Base-by-base conservation (phyloP, 768 basidiomycete genomes). In the Auriculariales sp. region DNA sequence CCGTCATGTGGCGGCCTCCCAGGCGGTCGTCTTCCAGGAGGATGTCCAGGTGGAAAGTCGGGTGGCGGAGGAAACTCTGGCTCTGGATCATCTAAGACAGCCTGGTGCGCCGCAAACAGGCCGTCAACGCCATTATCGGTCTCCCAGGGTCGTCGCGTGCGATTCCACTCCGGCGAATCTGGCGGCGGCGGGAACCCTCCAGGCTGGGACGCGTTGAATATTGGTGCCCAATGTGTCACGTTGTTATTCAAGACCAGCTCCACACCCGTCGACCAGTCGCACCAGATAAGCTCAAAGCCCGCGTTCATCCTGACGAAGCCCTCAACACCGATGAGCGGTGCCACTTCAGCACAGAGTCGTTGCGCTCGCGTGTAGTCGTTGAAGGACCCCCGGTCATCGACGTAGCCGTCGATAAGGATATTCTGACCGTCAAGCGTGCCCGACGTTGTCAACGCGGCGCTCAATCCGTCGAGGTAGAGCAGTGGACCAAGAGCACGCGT, bases 251-350 rank as follows among this genome's bases (percentile, higher is more conserved):
- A 50, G 15, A 58, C 54, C 12, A 60, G 53, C 10, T 55, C 42
- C 32, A 47, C 19, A 54, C 52, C 28, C 5, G 55, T 55, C 15
- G 48, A 15, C 29, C 58, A 60, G 44, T 60, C 54, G 55, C 61
- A 62, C 57, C 57, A 58, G 14, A 61, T 47, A 7, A 62, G 46
- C 48, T 62, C 61, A 44, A 62, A 61, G 28, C 60, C 61, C 3
- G 61, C 54, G 49, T 62, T 61, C 57, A 57, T 57, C 19, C 60
- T 57, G 15, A 62, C 57, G 35, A 61, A 57, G 2, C 58, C 61
- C 15, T 62, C 61, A 31, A 62, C 46, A 6, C 49, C 51, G 24
- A 52, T 48, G 10, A 47, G 33, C 32, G 48, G 36, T 2, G 46
- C 56, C 59, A 59, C 60, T 11, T 54, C 35, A 7, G 7, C 31